These are phyloP conservation scores for Hygrocybe punicea DNA, from an alignment of 768 basidiomycete species.

Conservation along the genomic window DNA sequence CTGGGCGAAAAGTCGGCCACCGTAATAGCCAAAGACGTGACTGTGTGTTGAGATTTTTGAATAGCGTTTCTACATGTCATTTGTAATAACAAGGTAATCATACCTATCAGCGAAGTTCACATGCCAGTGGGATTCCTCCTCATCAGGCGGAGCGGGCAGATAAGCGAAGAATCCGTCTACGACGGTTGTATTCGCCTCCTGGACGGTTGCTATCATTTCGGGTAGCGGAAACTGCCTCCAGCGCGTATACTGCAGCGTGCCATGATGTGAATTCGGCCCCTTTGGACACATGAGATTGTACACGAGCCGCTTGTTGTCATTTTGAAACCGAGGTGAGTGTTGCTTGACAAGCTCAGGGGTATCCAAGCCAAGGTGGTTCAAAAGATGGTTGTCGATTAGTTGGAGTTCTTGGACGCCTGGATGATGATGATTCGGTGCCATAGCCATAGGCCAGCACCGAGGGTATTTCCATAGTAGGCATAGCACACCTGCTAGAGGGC, in stretches of 20 bases:
- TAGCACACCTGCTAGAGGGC: too few species aligned
- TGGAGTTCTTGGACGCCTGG: background rate
- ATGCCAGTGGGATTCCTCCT: background rate
- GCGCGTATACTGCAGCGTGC: background rate
- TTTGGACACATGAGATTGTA: slow-evolving; percentile 3
- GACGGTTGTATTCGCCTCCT: background rate
- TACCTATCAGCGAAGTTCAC: slow-evolving; percentile 2
- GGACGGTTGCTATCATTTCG: background rate
- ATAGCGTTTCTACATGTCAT: too few species aligned
- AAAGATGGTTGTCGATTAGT: background rate
- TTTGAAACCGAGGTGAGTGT: background rate
- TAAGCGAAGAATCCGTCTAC: background rate
- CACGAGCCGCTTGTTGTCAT: background rate
- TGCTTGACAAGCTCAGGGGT: background rate
- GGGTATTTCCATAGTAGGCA: too few species aligned
- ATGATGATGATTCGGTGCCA: background rate
- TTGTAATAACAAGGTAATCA: too few species aligned
- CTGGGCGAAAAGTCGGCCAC: slow-evolving; percentile 1
- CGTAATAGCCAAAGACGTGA: background rate
- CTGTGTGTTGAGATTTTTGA: background rate
- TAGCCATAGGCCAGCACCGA: too few species aligned
- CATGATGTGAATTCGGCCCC: background rate
- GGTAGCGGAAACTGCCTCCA: background rate
- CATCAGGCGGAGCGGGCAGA: background rate
- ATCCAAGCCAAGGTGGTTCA: background rate